Conservation (phyloP, 2,329 filamentous ascomycete species). For the Diaporthe sp. region DNA sequence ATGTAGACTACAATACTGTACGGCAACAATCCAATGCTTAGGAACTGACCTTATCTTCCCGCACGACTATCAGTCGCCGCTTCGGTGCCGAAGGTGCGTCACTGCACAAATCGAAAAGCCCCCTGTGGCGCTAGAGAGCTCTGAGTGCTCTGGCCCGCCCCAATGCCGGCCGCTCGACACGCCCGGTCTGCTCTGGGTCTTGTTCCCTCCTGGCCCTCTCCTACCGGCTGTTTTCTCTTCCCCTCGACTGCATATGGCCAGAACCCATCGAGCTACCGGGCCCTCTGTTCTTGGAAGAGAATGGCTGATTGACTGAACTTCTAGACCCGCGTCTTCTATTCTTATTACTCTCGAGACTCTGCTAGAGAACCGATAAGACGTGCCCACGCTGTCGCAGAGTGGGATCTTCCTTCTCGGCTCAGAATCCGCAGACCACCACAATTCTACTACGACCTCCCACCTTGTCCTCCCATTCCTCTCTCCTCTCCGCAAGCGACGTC, state of each 20-base stretch:
- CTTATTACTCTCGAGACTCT: slow-evolving; percentile 13
- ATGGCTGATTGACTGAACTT: slow-evolving; percentile 31
- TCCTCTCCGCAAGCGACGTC: slow-evolving; percentile 32
- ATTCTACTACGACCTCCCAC: slow-evolving; percentile 37
- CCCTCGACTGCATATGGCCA: slow-evolving; percentile 27
- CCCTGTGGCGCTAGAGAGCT: slow-evolving; percentile 35
- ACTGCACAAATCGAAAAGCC: slow-evolving; percentile 27
- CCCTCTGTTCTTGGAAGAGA: slow-evolving; percentile 6
- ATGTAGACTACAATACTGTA: background rate
- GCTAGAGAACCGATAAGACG: slow-evolving; percentile 16
- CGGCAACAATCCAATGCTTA: background rate
- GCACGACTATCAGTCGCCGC: slow-evolving; percentile 23
- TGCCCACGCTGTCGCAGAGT: slow-evolving; percentile 26
- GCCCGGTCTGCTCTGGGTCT: slow-evolving; percentile 10
- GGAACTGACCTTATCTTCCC: slow-evolving; percentile 18
- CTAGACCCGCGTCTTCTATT: slow-evolving; percentile 4
- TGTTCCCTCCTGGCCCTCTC: slow-evolving; percentile 30
- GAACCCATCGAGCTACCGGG: slow-evolving; percentile 19
- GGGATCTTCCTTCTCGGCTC: slow-evolving; percentile 27
- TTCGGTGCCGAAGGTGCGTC: slow-evolving; percentile 34
- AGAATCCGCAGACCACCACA: slow-evolving; percentile 16
- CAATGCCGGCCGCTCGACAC: slow-evolving; percentile 39
- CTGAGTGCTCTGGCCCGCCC: slow-evolving; percentile 20
- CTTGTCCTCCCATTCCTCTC: slow-evolving; percentile 28
- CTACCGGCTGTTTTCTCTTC: slow-evolving; percentile 27